Conservation (phyloP, 225 moss, liverwort and hornwort species). For the Ulota crispa region DNA sequence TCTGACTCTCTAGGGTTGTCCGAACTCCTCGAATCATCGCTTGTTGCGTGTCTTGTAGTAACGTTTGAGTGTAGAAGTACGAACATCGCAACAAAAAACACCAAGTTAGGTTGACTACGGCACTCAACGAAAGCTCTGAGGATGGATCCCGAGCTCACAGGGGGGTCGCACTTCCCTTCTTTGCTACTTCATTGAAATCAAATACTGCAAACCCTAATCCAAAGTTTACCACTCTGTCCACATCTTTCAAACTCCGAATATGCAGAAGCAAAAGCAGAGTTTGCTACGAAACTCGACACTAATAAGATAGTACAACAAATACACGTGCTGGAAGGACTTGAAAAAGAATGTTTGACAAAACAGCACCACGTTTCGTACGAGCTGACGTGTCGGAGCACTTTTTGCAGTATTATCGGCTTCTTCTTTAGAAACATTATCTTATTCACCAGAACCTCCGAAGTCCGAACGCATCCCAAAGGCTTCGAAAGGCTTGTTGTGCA, state of each 20-base stretch:
- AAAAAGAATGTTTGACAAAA: neutral
- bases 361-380: neutral
- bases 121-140: neutral
- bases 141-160: conserved; percentile 8
- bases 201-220: neutral
- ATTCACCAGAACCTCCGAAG: neutral
- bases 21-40: neutral
- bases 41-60: neutral
- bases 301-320: neutral
- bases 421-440: neutral
- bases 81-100: neutral
- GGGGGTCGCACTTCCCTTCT: neutral
- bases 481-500: neutral
- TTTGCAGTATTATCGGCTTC: neutral
- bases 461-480: neutral
- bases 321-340: neutral
- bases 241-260: neutral
- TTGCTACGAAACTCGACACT: neutral
- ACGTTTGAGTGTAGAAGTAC: neutral
- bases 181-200: neutral
- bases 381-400: neutral
- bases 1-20: conserved; percentile 21
- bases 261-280: neutral
- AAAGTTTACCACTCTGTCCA: neutral
- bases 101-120: conserved; percentile 13